A percentile compares a stretch with the other conserved stretches of the same genome.
These are phyloP conservation scores for Cladophialophora yegresii DNA, from an alignment of 2,329 filamentous ascomycete genomes.

Conservation along the genomic window DNA sequence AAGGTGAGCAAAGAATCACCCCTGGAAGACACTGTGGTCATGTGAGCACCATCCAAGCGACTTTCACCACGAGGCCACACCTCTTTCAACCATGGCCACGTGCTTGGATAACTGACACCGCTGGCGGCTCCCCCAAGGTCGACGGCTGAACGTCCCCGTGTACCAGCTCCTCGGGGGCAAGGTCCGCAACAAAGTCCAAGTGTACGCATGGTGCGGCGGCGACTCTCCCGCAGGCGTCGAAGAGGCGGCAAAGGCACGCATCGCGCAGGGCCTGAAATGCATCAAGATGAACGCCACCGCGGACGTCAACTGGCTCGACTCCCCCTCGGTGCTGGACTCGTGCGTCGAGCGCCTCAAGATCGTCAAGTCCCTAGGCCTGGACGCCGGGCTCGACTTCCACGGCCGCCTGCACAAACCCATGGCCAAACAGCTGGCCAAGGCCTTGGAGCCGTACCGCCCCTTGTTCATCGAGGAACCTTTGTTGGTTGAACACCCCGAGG, in stretches of 20 bases:
- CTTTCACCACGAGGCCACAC: not conserved
- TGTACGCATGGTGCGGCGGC: slow-evolving; percentile 75
- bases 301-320: slow-evolving; percentile 73
- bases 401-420: slow-evolving; percentile 72
- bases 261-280: slow-evolving; percentile 44
- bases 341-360: slow-evolving; percentile 67
- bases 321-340: slow-evolving; percentile 63
- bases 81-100: not conserved
- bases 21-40: not conserved
- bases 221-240: slow-evolving; percentile 67
- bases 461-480: slow-evolving; percentile 74
- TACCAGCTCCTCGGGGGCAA: slow-evolving; percentile 75
- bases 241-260: slow-evolving; percentile 56
- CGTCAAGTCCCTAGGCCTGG: slow-evolving; percentile 69
- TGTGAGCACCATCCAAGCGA: rapidly evolving
- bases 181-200: slow-evolving; percentile 65
- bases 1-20: slow-evolving; percentile 48
- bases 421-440: slow-evolving; percentile 69
- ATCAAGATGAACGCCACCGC: slow-evolving; percentile 77
- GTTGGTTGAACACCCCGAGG: slow-evolving; percentile 65
- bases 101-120: too few relatives aligned
- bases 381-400: slow-evolving; percentile 76
- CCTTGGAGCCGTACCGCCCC: slow-evolving; percentile 64
- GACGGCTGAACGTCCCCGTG: slow-evolving; percentile 66
- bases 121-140: slow-evolving; percentile 36